Evolutionary conservation across 805 yeast genomes (phyloP).

Genomic region (Suhomyces xylopsoci): DNA sequence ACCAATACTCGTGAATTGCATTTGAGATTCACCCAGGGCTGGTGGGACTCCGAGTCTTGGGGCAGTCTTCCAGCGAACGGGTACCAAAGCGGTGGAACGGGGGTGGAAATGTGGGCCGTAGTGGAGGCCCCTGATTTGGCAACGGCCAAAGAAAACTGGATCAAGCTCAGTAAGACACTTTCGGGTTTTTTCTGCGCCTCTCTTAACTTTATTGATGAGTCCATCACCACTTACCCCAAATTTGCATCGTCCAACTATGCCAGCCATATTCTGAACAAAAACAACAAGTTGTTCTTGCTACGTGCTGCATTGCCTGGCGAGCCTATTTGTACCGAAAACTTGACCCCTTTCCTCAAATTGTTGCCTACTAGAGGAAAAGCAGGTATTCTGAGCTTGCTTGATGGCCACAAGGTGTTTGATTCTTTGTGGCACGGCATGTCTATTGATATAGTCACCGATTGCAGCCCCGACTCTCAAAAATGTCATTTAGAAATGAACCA

Average conservation of each 20-base stretch:
- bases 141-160: slow-evolving; percentile 68
- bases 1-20: slow-evolving; percentile 75
- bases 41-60: slow-evolving; percentile 91
- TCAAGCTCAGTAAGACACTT: slow-evolving; percentile 62
- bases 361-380: slow-evolving; percentile 90
- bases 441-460: slow-evolving; percentile 66
- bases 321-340: slow-evolving; percentile 93
- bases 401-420: slow-evolving; percentile 88
- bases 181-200: slow-evolving; percentile 96
- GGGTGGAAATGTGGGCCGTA: slow-evolving; percentile 90
- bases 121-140: slow-evolving; percentile 59
- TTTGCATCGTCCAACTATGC: slow-evolving; percentile 41
- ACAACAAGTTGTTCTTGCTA: slow-evolving; percentile 50
- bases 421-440: slow-evolving; percentile 94
- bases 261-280: slow-evolving; percentile 20
- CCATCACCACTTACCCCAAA: slow-evolving; percentile 61
- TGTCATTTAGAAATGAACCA: slow-evolving; percentile 61
- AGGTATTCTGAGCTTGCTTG: slow-evolving; percentile 79
- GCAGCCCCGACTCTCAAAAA: slow-evolving; percentile 24
- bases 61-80: slow-evolving; percentile 80
- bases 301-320: slow-evolving; percentile 92
- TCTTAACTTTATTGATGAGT: slow-evolving; percentile 77
- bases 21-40: slow-evolving; percentile 86
- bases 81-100: slow-evolving; percentile 78
- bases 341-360: slow-evolving; percentile 87